Conservation (phyloP, 768 basidiomycete species). For the Russula compacta region DNA sequence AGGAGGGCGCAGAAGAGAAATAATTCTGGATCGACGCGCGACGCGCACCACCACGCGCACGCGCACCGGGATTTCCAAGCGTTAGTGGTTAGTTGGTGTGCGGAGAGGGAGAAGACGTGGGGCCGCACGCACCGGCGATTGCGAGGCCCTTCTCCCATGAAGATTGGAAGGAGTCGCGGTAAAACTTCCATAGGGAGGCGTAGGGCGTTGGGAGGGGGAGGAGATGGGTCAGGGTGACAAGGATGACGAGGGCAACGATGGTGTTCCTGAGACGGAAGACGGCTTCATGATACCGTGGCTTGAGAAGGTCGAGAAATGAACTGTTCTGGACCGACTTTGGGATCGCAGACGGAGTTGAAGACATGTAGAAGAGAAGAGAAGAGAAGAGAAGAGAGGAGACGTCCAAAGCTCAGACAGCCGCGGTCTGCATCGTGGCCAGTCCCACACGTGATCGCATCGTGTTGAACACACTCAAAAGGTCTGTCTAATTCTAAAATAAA, state of each 20-base stretch:
- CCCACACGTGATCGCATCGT: conserved; percentile 14
- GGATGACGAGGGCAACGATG: conserved; percentile 5
- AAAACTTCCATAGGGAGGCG: conserved; percentile 16
- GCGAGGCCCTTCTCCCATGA: conserved; percentile 11
- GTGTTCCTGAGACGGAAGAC: conserved; percentile 14
- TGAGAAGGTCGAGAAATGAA: conserved; percentile 15
- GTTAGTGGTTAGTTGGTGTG: neutral
- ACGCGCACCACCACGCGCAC: neutral
- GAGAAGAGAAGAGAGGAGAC: neutral
- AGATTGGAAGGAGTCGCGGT: conserved; percentile 17
- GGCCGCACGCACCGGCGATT: conserved; percentile 5
- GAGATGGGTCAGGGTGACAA: conserved; percentile 18
- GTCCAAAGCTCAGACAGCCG: neutral
- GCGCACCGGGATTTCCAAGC: neutral
- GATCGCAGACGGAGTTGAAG: neutral
- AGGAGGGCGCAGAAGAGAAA: conserved; percentile 5
- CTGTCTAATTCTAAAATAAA: neutral
- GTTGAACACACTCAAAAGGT: neutral
- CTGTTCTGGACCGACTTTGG: neutral
- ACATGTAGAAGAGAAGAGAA: neutral
- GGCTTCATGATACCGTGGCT: conserved; percentile 17
- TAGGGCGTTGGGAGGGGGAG: conserved; percentile 18
- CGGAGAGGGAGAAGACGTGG: neutral
- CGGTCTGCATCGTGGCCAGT: neutral
- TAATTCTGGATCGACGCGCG: conserved; percentile 3